Evolutionary conservation across 345 rosid genomes (phyloP).

Genomic region (Citrus sinensis): DNA sequence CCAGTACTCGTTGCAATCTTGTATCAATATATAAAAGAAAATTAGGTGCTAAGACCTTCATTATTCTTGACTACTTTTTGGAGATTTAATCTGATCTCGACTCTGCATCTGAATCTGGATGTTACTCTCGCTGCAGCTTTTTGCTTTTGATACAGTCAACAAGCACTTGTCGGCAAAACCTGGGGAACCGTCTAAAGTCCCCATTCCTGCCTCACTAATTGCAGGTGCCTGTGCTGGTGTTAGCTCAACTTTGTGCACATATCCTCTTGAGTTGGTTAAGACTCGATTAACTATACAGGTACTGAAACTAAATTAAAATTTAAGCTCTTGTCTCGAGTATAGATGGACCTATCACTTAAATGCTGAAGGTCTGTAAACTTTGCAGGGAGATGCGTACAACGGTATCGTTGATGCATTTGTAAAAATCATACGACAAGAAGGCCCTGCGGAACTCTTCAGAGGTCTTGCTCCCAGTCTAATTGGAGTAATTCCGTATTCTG

Average conservation of each 20-base stretch:
- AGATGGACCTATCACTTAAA: neutral
- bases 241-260: constrained; percentile 84
- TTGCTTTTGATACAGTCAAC: constrained; percentile 85
- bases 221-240: constrained; percentile 99
- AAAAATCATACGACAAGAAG: constrained; percentile 73
- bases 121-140: constrained; percentile 51
- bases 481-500: constrained; percentile 95
- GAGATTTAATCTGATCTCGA: neutral
- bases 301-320: neutral
- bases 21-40: no score
- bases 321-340: neutral
- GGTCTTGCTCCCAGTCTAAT: constrained; percentile 94
- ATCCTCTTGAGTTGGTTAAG: constrained; percentile 90
- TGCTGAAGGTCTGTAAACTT: neutral
- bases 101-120: neutral
- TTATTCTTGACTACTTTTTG: neutral
- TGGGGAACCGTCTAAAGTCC: constrained; percentile 67
- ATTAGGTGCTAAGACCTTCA: neutral
- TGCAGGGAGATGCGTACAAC: constrained; percentile 78
- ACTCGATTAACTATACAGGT: constrained; percentile 96
- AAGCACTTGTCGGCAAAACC: constrained; percentile 62
- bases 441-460: constrained; percentile 81
- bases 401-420: constrained; percentile 77
- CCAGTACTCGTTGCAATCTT: neutral
- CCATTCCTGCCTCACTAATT: constrained; percentile 76